A percentile compares a stretch with the other conserved stretches of the same genome.
These are phyloP conservation scores for Lachnellula subtilissima DNA, from an alignment of 2,329 filamentous ascomycete genomes.

Conservation along the genomic window DNA sequence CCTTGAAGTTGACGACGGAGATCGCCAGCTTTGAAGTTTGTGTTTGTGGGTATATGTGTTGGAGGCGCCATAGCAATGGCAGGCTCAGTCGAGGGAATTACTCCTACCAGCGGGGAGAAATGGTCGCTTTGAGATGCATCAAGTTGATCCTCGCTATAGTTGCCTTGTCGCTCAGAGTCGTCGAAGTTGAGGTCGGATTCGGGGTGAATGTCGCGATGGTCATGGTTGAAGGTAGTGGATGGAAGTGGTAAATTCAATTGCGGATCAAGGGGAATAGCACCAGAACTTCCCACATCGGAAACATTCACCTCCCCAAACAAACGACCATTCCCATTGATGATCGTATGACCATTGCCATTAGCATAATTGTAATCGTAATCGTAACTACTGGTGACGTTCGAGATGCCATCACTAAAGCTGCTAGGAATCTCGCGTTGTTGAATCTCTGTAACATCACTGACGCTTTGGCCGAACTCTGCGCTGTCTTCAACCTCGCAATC, in stretches of 20 bases:
- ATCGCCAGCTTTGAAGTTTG: neutral
- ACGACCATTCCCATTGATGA: conserved; percentile 15
- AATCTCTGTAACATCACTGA: conserved; percentile 22
- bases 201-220: neutral
- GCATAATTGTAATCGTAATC: conserved; percentile 11
- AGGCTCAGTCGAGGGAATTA: neutral
- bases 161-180: neutral
- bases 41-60: neutral
- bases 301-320: conserved; percentile 31
- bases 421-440: conserved; percentile 24
- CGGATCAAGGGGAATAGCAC: conserved; percentile 24
- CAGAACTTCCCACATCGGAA: conserved; percentile 29
- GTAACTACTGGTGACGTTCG: conserved; percentile 10
- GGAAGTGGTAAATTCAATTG: conserved; percentile 26
- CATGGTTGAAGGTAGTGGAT: neutral
- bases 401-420: conserved; percentile 22
- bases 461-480: conserved; percentile 15
- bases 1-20: neutral
- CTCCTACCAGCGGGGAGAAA: neutral
- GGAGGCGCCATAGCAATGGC: neutral
- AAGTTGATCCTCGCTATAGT: neutral
- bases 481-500: conserved; percentile 15
- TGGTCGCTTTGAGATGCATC: conserved; percentile 3
- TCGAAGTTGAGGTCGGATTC: neutral
- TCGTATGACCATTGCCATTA: neutral